These are phyloP conservation scores for Tricholoma flavovirens DNA, from an alignment of 768 basidiomycete species.

Conservation along the genomic window DNA sequence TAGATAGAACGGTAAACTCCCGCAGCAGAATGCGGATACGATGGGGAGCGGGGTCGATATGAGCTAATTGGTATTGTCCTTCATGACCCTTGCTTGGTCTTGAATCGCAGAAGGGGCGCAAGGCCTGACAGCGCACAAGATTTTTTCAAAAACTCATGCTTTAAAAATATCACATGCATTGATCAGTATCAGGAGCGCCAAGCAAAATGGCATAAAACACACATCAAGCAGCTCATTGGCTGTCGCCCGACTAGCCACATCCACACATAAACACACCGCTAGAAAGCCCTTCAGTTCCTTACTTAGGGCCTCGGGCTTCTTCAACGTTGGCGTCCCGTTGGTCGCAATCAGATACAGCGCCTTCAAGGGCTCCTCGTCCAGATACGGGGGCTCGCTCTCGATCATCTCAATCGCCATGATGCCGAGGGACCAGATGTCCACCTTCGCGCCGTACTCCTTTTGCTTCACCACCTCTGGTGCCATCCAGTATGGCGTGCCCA, in stretches of 20 bases:
- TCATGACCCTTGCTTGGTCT: conserved; percentile 53
- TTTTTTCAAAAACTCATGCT: conserved; percentile 95
- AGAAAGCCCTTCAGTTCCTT: conserved; percentile 93
- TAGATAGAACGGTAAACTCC: not conserved
- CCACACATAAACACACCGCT: conserved; percentile 97
- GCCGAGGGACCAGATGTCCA: conserved; percentile 94
- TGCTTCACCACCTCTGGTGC: conserved; percentile 98
- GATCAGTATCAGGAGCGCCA: conserved; percentile 4
- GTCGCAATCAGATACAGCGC: conserved; percentile 95
- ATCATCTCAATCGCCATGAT: conserved; percentile 99
- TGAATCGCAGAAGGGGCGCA: conserved; percentile 81
- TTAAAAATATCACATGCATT: not conserved
- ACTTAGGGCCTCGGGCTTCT: conserved; percentile 90
- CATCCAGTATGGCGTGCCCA: conserved; percentile 98
- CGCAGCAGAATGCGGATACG: not conserved
- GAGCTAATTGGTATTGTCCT: not conserved
- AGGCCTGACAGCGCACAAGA: conserved; percentile 78
- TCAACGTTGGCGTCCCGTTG: conserved; percentile 96
- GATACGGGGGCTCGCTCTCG: conserved; percentile 93
- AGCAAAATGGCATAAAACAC: conserved; percentile 22
- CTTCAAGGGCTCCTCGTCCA: conserved; percentile 93
- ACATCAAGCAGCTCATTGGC: conserved; percentile 83
- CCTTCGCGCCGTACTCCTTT: conserved; percentile 95
- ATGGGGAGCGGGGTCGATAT: not conserved
- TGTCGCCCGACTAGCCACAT: conserved; percentile 89